phyloP scores from a whole-genome alignment of 768 basidiomycete species.

The Tephrocybe sp. region DNA sequence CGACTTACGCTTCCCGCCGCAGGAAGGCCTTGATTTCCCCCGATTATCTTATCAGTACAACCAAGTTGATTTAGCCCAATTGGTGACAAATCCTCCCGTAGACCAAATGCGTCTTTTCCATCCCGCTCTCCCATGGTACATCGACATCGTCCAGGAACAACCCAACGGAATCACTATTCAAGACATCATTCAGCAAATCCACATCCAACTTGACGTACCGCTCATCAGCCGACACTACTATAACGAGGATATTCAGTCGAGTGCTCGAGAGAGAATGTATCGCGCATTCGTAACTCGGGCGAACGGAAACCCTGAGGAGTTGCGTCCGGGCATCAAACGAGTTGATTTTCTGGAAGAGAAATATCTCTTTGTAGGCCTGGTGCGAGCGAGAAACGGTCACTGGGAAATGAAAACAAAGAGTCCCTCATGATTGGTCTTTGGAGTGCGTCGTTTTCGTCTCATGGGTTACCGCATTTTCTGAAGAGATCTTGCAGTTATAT shows the following conservation, averaged over 20 bases:
- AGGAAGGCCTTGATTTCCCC: conserved; percentile 38
- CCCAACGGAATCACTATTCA: conserved; percentile 56
- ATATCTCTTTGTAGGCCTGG: conserved; percentile 51
- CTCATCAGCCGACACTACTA: conserved; percentile 55
- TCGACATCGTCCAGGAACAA: conserved; percentile 49
- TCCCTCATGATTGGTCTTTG: too few relatives aligned
- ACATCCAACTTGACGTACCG: conserved; percentile 36
- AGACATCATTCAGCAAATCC: conserved; percentile 52
- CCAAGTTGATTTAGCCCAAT: conserved; percentile 49
- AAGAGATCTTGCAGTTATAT: background rate
- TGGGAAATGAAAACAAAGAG: conserved; percentile 63
- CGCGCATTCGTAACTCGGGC: conserved; percentile 46
- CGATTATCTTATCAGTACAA: conserved; percentile 41
- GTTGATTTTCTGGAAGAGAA: conserved; percentile 62
- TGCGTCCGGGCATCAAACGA: conserved; percentile 44
- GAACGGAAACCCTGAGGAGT: conserved; percentile 28
- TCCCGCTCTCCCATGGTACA: conserved; percentile 61
- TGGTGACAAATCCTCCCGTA: conserved; percentile 50
- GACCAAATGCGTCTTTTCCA: conserved; percentile 55
- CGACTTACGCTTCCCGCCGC: conserved; percentile 47
- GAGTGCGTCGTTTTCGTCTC: too few relatives aligned
- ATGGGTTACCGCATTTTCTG: too few relatives aligned
- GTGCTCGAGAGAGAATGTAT: conserved; percentile 41
- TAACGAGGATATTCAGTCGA: conserved; percentile 51
- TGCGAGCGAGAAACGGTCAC: conserved; percentile 51